These are phyloP conservation scores for Penicillium odoratum DNA, from an alignment of 495 filamentous ascomycete species.

Conservation along the genomic window DNA sequence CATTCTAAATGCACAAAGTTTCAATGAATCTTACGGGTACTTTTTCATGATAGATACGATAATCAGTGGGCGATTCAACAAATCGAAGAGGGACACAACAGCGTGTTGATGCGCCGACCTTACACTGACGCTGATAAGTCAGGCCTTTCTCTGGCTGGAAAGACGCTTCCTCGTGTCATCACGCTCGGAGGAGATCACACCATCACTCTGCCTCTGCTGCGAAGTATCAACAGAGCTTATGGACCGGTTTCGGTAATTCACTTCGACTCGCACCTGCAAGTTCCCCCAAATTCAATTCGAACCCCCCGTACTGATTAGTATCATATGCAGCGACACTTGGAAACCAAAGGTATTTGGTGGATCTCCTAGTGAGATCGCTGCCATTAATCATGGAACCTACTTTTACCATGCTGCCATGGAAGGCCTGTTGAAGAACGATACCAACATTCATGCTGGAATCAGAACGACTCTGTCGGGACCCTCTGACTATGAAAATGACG, in stretches of 20 bases:
- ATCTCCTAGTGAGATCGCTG: slow-evolving; percentile 60
- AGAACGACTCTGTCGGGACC: slow-evolving; percentile 72
- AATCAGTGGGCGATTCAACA: slow-evolving; percentile 74
- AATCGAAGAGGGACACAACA: slow-evolving; percentile 66
- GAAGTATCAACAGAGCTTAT: slow-evolving; percentile 66
- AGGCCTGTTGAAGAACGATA: slow-evolving; percentile 76
- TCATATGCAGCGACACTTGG: slow-evolving; percentile 54
- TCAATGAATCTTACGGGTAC: neutral
- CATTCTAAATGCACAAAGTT: neutral
- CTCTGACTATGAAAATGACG: slow-evolving; percentile 78
- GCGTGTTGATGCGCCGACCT: slow-evolving; percentile 52
- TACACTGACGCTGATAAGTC: slow-evolving; percentile 44
- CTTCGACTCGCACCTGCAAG: slow-evolving; percentile 67
- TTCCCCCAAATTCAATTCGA: neutral
- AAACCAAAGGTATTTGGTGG: slow-evolving; percentile 71
- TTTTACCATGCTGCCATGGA: slow-evolving; percentile 69
- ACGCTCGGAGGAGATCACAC: slow-evolving; percentile 69
- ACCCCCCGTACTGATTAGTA: no score
- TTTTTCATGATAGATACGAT: slow-evolving; percentile 48
- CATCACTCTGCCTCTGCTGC: slow-evolving; percentile 60
- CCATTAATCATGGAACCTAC: slow-evolving; percentile 84
- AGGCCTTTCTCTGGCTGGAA: slow-evolving; percentile 54
- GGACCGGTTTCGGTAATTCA: slow-evolving; percentile 69
- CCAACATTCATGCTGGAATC: slow-evolving; percentile 84
- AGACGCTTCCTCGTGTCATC: slow-evolving; percentile 62